Percentiles rank a stretch among this genome's conserved stretches.
phyloP scores from a whole-genome alignment of 306 rosid genomes.

The Crataegus laevigata region DNA sequence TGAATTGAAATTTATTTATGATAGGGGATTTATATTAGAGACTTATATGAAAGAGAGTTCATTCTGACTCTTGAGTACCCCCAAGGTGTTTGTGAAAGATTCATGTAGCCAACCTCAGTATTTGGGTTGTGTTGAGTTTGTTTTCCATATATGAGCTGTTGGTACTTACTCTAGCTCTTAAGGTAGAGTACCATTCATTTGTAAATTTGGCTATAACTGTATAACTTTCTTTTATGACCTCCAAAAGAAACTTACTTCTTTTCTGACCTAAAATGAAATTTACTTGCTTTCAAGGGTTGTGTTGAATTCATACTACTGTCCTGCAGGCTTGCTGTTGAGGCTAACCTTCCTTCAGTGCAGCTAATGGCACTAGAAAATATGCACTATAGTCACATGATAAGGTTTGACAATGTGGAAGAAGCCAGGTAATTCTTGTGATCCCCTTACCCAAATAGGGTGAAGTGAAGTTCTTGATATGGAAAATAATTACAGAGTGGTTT shows the following conservation, averaged over 20 bases:
- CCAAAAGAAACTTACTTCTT: conserved; percentile 7
- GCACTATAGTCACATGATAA: conserved; percentile 83
- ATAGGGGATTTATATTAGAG: not conserved
- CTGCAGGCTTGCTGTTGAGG: conserved; percentile 72
- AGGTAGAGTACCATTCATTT: not conserved
- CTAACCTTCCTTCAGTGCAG: conserved; percentile 54
- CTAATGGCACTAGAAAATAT: conserved; percentile 83
- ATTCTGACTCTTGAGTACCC: not conserved
- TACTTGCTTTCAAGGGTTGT: conserved; percentile 25
- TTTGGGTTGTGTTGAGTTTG: not conserved
- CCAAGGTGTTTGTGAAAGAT: not conserved
- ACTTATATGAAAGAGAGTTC: not conserved
- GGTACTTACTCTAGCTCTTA: not conserved
- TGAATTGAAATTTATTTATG: not conserved
- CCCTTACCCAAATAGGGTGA: not conserved
- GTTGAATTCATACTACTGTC: conserved; percentile 18
- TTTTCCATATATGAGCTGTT: not conserved
- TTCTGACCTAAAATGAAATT: not conserved
- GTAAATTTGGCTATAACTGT: conserved; percentile 1
- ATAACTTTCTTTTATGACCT: not conserved
- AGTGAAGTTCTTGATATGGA: conserved; percentile 4
- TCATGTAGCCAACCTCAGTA: not conserved
- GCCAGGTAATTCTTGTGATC: conserved; percentile 53
- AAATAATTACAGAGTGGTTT: not conserved
- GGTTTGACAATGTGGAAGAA: conserved; percentile 70